Conservation (phyloP, 2,329 filamentous ascomycete species). For the Colletotrichum sp. region DNA sequence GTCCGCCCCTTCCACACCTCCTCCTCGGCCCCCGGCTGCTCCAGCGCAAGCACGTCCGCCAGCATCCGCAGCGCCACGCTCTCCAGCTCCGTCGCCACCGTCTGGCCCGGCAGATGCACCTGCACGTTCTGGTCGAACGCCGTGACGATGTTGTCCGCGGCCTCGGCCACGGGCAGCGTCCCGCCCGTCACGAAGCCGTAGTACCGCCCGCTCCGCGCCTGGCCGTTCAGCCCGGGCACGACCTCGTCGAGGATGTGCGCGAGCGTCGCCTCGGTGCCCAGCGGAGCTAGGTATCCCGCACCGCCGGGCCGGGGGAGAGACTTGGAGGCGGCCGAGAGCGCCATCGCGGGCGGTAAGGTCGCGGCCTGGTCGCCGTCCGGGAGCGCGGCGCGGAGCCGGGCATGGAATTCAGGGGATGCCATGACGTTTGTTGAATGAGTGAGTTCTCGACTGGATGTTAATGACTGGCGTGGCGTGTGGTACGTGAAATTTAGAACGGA, state of each 20-base stretch:
- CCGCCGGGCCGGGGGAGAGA: conserved; percentile 40
- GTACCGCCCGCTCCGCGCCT: conserved; percentile 71
- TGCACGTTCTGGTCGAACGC: conserved; percentile 83
- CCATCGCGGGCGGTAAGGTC: conserved; percentile 42
- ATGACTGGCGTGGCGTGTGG: neutral
- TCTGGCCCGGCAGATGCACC: conserved; percentile 80
- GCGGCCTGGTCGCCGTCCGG: conserved; percentile 19
- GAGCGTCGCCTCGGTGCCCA: conserved; percentile 36
- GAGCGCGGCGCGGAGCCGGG: conserved; percentile 11
- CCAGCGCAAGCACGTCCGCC: conserved; percentile 64
- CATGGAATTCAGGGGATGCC: conserved; percentile 7
- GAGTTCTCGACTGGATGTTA: neutral
- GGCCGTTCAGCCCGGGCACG: conserved; percentile 67
- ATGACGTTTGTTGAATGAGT: neutral
- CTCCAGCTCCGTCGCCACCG: conserved; percentile 78
- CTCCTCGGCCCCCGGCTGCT: conserved; percentile 37
- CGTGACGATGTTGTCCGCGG: conserved; percentile 85
- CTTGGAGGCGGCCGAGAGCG: conserved; percentile 41
- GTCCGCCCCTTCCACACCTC: conserved; percentile 63
- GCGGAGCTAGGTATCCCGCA: conserved; percentile 34
- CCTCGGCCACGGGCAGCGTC: conserved; percentile 75
- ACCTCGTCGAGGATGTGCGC: conserved; percentile 51
- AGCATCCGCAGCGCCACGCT: conserved; percentile 74
- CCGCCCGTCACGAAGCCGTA: conserved; percentile 92
- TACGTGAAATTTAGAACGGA: neutral